These are phyloP conservation scores for Lyophyllum shimeji DNA, from an alignment of 768 basidiomycete species.

Conservation along the genomic window DNA sequence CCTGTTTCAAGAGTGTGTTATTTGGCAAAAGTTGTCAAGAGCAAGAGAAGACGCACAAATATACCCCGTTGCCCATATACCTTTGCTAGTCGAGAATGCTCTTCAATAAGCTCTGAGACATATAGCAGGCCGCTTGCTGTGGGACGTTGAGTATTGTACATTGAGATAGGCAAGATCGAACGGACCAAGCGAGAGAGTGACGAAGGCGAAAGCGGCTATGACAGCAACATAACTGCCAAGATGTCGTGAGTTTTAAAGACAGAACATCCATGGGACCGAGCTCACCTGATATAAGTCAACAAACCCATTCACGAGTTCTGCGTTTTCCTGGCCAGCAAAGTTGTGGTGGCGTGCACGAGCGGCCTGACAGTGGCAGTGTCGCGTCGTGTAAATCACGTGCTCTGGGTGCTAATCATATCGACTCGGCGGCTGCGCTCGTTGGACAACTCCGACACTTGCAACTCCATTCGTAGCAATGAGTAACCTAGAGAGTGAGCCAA, in stretches of 20 bases:
- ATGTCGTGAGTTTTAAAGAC: slow-evolving; percentile 2
- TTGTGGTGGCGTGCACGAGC: not conserved
- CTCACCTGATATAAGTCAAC: slow-evolving; percentile 63
- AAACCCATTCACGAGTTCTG: slow-evolving; percentile 41
- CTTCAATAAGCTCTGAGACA: slow-evolving; percentile 94
- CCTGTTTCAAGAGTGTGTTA: slow-evolving; percentile 41
- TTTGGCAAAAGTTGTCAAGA: not conserved
- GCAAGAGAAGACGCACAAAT: slow-evolving; percentile 60
- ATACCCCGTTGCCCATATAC: slow-evolving; percentile 79
- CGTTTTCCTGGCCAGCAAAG: slow-evolving; percentile 12
- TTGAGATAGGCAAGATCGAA: not conserved
- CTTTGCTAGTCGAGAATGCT: slow-evolving; percentile 85
- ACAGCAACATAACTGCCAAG: slow-evolving; percentile 68
- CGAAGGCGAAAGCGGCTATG: slow-evolving; percentile 79
- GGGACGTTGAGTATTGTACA: slow-evolving; percentile 2
- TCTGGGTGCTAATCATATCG: no score
- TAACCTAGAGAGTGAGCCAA: slow-evolving; percentile 82
- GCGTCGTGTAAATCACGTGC: slow-evolving; percentile 17
- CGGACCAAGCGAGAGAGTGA: slow-evolving; percentile 88
- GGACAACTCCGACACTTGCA: not conserved
- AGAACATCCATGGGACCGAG: not conserved
- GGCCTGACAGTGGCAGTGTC: no score
- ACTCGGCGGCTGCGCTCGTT: not conserved
- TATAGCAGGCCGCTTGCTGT: slow-evolving; percentile 92
- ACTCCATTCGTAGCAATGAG: slow-evolving; percentile 49